These are phyloP conservation scores for Fusarium udum DNA, from an alignment of 2,329 filamentous ascomycete species.

Conservation along the genomic window DNA sequence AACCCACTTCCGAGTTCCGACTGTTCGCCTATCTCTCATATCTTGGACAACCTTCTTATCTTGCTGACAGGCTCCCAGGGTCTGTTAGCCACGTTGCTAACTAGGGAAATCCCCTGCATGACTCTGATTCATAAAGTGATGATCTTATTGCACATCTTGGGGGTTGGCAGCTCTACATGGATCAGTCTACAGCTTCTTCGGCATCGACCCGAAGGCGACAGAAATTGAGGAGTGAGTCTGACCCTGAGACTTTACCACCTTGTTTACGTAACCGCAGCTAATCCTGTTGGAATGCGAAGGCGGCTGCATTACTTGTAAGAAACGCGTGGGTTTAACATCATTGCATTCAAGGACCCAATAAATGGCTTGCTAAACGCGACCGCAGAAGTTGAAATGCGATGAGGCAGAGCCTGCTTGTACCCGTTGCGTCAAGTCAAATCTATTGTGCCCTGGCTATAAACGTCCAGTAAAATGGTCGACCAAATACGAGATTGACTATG, in stretches of 20 bases:
- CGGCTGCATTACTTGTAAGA: constrained; percentile 4
- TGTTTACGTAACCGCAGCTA: neutral
- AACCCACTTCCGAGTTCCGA: neutral
- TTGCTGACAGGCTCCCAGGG: neutral
- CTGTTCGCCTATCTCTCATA: neutral
- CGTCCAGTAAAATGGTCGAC: constrained; percentile 34
- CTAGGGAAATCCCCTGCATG: neutral
- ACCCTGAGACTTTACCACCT: too few relatives aligned
- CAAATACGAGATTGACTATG: constrained; percentile 25
- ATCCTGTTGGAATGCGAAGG: neutral
- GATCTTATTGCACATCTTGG: too few relatives aligned
- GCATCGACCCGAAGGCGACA: neutral
- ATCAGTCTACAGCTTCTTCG: neutral
- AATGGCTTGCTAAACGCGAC: neutral
- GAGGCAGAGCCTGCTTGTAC: constrained; percentile 22
- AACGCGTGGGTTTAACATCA: neutral
- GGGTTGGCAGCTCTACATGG: neutral
- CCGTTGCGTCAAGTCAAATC: constrained; percentile 22
- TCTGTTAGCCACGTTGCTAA: too few relatives aligned
- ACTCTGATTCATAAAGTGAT: neutral
- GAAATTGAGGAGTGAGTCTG: neutral
- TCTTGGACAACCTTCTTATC: neutral
- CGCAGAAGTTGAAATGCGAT: constrained; percentile 33
- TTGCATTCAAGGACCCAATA: rapidly evolving
- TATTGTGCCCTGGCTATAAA: constrained; percentile 26